These are phyloP conservation scores for Tubosaeta sp. DNA, from an alignment of 768 basidiomycete species.

Conservation along the genomic window DNA sequence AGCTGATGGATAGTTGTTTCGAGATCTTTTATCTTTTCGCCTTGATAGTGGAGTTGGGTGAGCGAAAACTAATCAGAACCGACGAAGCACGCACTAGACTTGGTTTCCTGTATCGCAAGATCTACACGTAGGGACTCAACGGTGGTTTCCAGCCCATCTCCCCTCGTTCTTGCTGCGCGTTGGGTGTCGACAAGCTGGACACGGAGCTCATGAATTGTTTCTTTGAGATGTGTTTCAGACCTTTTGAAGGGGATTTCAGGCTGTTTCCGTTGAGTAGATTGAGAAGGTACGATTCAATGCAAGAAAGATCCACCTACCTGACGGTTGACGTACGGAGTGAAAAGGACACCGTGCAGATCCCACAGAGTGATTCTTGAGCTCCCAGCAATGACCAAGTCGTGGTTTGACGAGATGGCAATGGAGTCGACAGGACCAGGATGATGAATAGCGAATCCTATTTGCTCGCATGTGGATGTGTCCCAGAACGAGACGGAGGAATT, in stretches of 20 bases:
- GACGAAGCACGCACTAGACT: not conserved
- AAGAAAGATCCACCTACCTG: not conserved
- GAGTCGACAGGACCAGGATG: not conserved
- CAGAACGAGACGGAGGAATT: constrained; percentile 2
- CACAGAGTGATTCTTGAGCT: constrained; percentile 1
- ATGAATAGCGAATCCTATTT: not conserved
- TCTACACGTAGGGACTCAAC: not conserved
- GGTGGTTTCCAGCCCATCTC: not conserved
- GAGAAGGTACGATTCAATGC: no score
- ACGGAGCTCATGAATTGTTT: not conserved
- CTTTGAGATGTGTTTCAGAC: not conserved
- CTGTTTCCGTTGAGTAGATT: no score
- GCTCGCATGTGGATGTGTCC: constrained; percentile 1
- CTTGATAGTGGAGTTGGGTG: not conserved
- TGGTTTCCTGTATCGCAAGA: not conserved
- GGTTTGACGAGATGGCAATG: constrained; percentile 4
- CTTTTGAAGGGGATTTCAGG: not conserved
- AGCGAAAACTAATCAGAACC: not conserved
- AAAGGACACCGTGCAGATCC: not conserved
- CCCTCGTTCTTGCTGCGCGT: not conserved
- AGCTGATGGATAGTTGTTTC: not conserved
- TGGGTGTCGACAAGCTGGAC: not conserved
- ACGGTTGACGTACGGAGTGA: not conserved
- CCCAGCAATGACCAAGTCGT: not conserved
- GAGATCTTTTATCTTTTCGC: not conserved